Percentiles rank a stretch among this genome's conserved stretches.
These are phyloP conservation scores for Canavalia ensiformis DNA, from an alignment of 306 rosid genomes.

Conservation along the genomic window DNA sequence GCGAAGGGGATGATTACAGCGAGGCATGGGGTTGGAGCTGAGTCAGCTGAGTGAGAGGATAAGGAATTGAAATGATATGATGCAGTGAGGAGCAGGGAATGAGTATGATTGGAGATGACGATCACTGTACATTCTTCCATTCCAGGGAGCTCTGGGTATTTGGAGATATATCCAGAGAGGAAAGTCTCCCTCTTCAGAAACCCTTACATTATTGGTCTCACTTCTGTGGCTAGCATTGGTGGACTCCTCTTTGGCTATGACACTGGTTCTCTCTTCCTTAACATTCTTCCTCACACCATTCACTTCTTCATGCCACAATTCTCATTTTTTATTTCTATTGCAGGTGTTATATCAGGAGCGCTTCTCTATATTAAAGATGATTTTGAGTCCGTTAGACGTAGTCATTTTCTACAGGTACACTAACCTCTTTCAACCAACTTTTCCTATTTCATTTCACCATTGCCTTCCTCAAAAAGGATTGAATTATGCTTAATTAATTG, in stretches of 20 bases:
- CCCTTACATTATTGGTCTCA: constrained; percentile 54
- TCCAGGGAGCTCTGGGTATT: constrained; percentile 58
- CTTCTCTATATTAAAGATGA: constrained; percentile 62
- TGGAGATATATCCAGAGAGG: constrained; percentile 53
- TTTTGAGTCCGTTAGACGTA: constrained; percentile 38
- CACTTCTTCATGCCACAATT: too few relatives aligned
- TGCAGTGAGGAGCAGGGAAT: too few relatives aligned
- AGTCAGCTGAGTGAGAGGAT: too few relatives aligned
- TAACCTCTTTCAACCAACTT: neutral
- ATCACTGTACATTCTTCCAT: constrained; percentile 30
- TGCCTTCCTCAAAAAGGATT: too few relatives aligned
- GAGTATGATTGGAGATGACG: neutral
- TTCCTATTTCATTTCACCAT: neutral
- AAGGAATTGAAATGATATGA: too few relatives aligned
- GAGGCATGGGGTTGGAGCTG: too few relatives aligned
- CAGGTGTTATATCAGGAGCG: constrained; percentile 64
- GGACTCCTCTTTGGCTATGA: constrained; percentile 63
- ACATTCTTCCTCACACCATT: too few relatives aligned
- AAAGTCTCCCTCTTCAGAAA: constrained; percentile 50
- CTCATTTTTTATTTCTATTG: neutral
- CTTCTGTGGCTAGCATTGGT: constrained; percentile 56
- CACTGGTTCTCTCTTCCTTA: constrained; percentile 42
- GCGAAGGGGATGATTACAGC: too few relatives aligned
- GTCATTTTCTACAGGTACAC: constrained; percentile 53
- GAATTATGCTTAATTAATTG: neutral